Evolutionary conservation across 2,329 filamentous ascomycete genomes (phyloP), one percentile per base, ranked within the genome.

Genomic region (Apiospora malaysiana): DNA sequence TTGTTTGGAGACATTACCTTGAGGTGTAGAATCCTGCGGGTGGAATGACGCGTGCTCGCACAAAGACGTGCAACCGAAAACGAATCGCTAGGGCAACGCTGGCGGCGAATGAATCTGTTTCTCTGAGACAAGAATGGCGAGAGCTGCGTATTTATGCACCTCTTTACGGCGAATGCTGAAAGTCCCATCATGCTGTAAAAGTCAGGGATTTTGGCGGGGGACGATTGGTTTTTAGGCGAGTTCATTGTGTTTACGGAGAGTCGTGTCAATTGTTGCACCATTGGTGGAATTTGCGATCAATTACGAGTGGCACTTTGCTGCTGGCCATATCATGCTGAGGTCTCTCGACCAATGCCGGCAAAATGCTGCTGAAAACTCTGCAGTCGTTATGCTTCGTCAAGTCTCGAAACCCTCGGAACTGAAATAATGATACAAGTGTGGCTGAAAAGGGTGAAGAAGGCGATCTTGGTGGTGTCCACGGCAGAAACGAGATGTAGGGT

Each of bases 381-480:
- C 78, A 77, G 79, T 80, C 78, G 79, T 79, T 75, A 78, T 77
- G 77, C 77, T 70, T 78, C 77, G 78, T 79, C 76, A 78, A 76
- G 74, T 71, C 78, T 78, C 75, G 77, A 79, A 76, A 77, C 74
- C 76, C 75, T 76, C 77, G 76, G 73, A 75, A 76, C 73, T 74
- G 72, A 79, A 80, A 78, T 80, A 80, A 80, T 79, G 78, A 79
- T 80, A 80, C 79, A 80, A 77, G 78, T 77, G 77, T 77, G 74
- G 77, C 74, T 77, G 74, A 77, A 77, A 71, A 69, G 73, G 74
- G 71, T 70, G 72, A 73, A 73, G 72, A 76, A 74, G 74, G 75
- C 75, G 73, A 75, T 49, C 56, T 63, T 76, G 73, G 72, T 76
- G 76, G 77, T 74, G 75, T 74, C 77, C 76, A 79, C 76, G 75